These are phyloP conservation scores for Pelargonium nanum DNA, from an alignment of 345 rosid genomes.

Conservation along the genomic window DNA sequence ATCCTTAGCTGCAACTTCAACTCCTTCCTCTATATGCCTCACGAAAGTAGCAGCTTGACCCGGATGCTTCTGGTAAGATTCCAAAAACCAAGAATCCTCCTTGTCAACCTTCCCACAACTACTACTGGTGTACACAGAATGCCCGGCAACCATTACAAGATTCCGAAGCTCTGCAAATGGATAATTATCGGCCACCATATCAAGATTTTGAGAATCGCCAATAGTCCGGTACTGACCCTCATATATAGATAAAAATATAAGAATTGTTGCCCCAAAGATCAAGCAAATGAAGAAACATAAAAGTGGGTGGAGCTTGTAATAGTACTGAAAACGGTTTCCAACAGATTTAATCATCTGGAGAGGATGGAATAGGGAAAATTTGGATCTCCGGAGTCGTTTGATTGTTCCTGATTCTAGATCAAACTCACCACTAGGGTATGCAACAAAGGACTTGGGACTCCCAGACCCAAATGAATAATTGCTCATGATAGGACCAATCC, in stretches of 20 bases:
- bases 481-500: constrained; percentile 46
- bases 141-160: constrained; percentile 98
- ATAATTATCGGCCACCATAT: constrained; percentile 27
- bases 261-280: constrained; percentile 52
- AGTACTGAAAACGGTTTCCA: constrained; percentile 41
- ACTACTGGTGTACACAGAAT: constrained; percentile 76
- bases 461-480: constrained; percentile 35
- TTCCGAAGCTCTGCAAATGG: constrained; percentile 60
- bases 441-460: constrained; percentile 54
- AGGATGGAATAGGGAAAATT: constrained; percentile 24
- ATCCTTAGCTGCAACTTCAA: constrained; percentile 49
- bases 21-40: constrained; percentile 75
- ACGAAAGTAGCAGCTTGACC: constrained; percentile 89
- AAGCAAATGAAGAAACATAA: constrained; percentile 37
- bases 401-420: constrained; percentile 67
- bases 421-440: constrained; percentile 66
- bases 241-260: constrained; percentile 41
- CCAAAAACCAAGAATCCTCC: constrained; percentile 93
- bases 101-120: constrained; percentile 63
- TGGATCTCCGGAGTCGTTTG: constrained; percentile 50
- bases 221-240: constrained; percentile 30
- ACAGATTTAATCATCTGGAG: constrained; percentile 53
- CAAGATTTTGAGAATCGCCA: constrained; percentile 23
- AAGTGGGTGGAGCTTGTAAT: constrained; percentile 54
- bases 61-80: constrained; percentile 82